Conservation (phyloP, 305 asterid genomes). For the Ajuga reptans region DNA sequence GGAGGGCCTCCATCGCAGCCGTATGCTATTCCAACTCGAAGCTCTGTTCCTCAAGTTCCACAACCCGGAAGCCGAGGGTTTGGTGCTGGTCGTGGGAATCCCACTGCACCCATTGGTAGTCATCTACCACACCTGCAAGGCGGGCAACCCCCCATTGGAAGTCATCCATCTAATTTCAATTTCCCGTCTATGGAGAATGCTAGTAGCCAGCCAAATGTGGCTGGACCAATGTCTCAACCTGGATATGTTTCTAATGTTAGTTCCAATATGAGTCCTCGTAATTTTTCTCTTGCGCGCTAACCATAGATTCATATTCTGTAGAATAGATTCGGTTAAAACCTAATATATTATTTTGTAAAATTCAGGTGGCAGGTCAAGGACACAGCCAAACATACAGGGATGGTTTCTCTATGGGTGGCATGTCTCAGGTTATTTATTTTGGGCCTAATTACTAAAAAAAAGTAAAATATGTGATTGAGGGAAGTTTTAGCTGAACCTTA, state of each 20-base stretch:
- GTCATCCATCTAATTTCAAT: conserved; percentile 63
- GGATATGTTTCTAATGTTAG: conserved; percentile 85
- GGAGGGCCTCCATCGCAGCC: conserved; percentile 87
- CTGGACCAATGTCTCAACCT: conserved; percentile 91
- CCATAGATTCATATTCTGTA: neutral
- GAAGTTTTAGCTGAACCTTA: too few relatives aligned
- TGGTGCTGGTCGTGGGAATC: conserved; percentile 86
- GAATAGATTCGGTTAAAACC: conserved; percentile 13
- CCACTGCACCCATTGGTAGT: conserved; percentile 84
- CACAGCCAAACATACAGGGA: conserved; percentile 74
- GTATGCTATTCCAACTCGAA: conserved; percentile 95
- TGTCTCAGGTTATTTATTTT: conserved; percentile 66
- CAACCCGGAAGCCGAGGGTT: conserved; percentile 90
- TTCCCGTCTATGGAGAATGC: conserved; percentile 83
- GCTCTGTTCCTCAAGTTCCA: conserved; percentile 89
- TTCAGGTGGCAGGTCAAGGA: conserved; percentile 74
- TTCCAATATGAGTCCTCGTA: conserved; percentile 13
- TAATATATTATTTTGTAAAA: conserved; percentile 14
- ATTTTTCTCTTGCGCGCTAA: conserved; percentile 15
- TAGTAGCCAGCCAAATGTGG: conserved; percentile 74
- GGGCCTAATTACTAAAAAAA: too few relatives aligned
- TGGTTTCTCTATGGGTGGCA: conserved; percentile 85
- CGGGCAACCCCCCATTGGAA: conserved; percentile 70
- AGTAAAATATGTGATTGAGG: too few relatives aligned
- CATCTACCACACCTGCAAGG: conserved; percentile 92